These are phyloP conservation scores for Achaetomium macrosporum DNA, from an alignment of 2,329 filamentous ascomycete species.

Conservation along the genomic window DNA sequence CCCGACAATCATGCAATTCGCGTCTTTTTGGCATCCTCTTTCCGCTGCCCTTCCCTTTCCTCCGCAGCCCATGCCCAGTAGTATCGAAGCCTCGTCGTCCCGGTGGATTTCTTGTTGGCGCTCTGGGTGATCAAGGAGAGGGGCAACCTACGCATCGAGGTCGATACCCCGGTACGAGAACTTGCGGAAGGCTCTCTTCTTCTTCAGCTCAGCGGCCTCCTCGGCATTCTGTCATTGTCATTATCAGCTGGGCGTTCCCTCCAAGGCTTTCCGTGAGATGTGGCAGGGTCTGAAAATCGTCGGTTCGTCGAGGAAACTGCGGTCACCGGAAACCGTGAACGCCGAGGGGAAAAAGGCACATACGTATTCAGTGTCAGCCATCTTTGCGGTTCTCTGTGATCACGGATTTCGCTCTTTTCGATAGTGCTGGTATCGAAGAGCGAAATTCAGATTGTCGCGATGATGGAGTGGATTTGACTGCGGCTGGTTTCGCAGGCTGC, in stretches of 20 bases:
- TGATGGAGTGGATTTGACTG: conserved; percentile 25
- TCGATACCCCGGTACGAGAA: conserved; percentile 99
- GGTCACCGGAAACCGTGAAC: background rate
- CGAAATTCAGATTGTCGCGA: conserved; percentile 28
- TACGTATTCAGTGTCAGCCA: conserved; percentile 59
- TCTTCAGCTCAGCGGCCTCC: conserved; percentile 99
- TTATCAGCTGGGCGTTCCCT: conserved; percentile 3
- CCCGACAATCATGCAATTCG: background rate
- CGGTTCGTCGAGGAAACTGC: background rate
- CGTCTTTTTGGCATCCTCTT: background rate
- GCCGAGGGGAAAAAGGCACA: conserved; percentile 16
- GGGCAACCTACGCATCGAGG: conserved; percentile 83
- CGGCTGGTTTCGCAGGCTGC: conserved; percentile 17
- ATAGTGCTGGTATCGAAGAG: conserved; percentile 33
- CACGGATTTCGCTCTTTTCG: conserved; percentile 32
- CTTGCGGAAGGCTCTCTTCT: conserved; percentile 99
- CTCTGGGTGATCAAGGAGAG: background rate
- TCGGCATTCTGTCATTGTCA: conserved; percentile 69
- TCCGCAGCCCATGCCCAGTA: background rate
- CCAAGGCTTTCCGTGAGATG: background rate
- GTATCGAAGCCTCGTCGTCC: background rate
- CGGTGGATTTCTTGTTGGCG: background rate
- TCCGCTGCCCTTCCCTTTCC: background rate
- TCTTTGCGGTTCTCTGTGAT: conserved; percentile 49
- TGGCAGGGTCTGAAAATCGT: background rate